Evolutionary conservation across 2,329 filamentous ascomycete genomes (phyloP), one percentile per base, ranked within the genome.

Genomic region (Pseudogymnoascus sp.): DNA sequence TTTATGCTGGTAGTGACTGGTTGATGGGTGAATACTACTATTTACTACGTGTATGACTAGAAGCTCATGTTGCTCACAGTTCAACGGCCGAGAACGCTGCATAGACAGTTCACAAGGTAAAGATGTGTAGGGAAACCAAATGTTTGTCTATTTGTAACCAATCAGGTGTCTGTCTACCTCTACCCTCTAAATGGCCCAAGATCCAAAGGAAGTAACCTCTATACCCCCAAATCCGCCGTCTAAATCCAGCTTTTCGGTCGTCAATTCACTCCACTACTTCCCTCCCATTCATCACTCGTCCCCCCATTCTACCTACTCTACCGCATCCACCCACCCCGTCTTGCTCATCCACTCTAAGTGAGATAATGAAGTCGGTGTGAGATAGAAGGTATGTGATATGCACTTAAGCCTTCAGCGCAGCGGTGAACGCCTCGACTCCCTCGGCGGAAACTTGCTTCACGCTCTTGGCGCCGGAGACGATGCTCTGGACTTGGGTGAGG

Each of bases 401-500:
- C 4, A 31, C 12, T 35, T 59, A 59, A 21, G 8, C 12, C 52
- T 35, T 60, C 18, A 37, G 21, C 18, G 37, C 33, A 16, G 58
- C 58, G n/a, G 33, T 68, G 58, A 69, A 72, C n/a, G 67, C 66
- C 52, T 70, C 67, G 7, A 69, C 64, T 5, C 71, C 71, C 59
- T 68, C 65, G 16, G 66, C 68, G 14, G 90, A 90, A 23, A 90
- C 88, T 52, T 90, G 84, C 69, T 90, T 79, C 6, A 91, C 85
- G 21, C 81, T 87, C 14, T 82, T 83, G 74, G 88, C 87, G 23
- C 90, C 91, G 33, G 84, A 84, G n/a, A 81, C 82, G 70, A 97
- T 91, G 64, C 88, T 86, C 78, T 91, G 87, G 65, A 91, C 88
- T 31, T 88, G 89, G 65, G 83, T 80, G 58, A 90, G 80, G 71